Evolutionary conservation across 495 filamentous ascomycete genomes (phyloP).

Genomic region (Penicillium steckii): DNA sequence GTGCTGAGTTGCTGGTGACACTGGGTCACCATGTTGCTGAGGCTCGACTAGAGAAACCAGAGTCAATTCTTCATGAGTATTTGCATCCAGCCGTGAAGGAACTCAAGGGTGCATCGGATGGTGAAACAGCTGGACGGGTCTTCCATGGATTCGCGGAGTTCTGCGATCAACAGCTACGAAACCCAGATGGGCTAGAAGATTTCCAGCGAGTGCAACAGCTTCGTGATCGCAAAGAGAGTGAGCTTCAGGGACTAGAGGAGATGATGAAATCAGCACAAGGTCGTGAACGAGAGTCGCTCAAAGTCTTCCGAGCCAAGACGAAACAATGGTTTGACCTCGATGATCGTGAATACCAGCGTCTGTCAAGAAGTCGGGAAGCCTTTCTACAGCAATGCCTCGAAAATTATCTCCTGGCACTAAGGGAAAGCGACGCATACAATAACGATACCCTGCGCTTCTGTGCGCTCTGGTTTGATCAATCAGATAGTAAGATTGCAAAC

Average conservation of each 20-base stretch:
- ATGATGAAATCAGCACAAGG: slow-evolving; percentile 51
- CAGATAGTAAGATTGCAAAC: slow-evolving; percentile 69
- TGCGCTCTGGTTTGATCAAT: slow-evolving; percentile 87
- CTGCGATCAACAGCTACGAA: slow-evolving; percentile 89
- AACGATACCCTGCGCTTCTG: slow-evolving; percentile 92
- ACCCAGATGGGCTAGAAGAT: slow-evolving; percentile 80
- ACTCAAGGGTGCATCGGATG: slow-evolving; percentile 64
- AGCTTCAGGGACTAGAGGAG: slow-evolving; percentile 65
- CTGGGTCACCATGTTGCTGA: slow-evolving; percentile 85
- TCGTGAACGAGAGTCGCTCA: slow-evolving; percentile 50
- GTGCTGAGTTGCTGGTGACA: slow-evolving; percentile 79
- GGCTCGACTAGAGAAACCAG: slow-evolving; percentile 88
- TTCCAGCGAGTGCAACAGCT: slow-evolving; percentile 77
- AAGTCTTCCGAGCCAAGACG: slow-evolving; percentile 57
- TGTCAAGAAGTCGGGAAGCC: slow-evolving; percentile 69
- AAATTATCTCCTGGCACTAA: slow-evolving; percentile 86
- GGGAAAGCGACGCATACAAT: slow-evolving; percentile 82
- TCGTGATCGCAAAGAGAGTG: slow-evolving; percentile 74
- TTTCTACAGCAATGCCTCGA: slow-evolving; percentile 86
- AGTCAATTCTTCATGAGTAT: slow-evolving; percentile 82
- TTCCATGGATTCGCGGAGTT: slow-evolving; percentile 94
- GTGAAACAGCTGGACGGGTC: slow-evolving; percentile 78
- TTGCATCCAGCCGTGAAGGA: slow-evolving; percentile 79
- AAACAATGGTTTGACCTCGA: slow-evolving; percentile 88
- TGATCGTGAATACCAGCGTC: slow-evolving; percentile 77